Evolutionary conservation across 2,329 filamentous ascomycete species (phyloP).

Genomic region (Lasiodiplodia hormozganensis): DNA sequence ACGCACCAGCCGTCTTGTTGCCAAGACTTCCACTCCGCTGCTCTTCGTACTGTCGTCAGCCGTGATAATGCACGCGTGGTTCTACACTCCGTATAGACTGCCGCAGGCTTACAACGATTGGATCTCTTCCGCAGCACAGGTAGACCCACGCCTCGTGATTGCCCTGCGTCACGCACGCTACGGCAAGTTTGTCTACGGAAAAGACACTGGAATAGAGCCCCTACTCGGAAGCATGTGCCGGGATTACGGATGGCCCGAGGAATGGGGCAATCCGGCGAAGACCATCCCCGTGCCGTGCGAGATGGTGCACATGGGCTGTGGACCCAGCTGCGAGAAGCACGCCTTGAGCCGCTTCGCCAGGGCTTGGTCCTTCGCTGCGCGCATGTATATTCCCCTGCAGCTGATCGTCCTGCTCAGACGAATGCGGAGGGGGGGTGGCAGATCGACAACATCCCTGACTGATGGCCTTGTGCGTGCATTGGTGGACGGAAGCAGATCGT

Average conservation of each 20-base stretch:
- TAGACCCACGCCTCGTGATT: conserved; percentile 76
- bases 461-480: conserved; percentile 58
- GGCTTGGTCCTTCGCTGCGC: conserved; percentile 76
- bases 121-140: conserved; percentile 78
- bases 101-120: conserved; percentile 79
- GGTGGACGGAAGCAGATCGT: conserved; percentile 70
- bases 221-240: conserved; percentile 75
- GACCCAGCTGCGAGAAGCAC: conserved; percentile 75
- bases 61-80: conserved; percentile 88
- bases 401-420: conserved; percentile 47
- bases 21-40: conserved; percentile 52
- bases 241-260: conserved; percentile 72
- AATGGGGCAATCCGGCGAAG: conserved; percentile 74
- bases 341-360: conserved; percentile 70
- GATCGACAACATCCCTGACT: conserved; percentile 33
- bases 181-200: conserved; percentile 72
- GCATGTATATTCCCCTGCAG: conserved; percentile 78
- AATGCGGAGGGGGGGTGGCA: conserved; percentile 28
- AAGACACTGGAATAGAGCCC: conserved; percentile 72
- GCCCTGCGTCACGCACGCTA: conserved; percentile 72
- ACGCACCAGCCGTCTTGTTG: conserved; percentile 60
- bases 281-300: conserved; percentile 80
- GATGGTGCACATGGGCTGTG: conserved; percentile 81
- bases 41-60: conserved; percentile 76
- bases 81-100: conserved; percentile 75